Conservation (phyloP, 2,329 filamentous ascomycete species). For the Zymoseptoria tritici region DNA sequence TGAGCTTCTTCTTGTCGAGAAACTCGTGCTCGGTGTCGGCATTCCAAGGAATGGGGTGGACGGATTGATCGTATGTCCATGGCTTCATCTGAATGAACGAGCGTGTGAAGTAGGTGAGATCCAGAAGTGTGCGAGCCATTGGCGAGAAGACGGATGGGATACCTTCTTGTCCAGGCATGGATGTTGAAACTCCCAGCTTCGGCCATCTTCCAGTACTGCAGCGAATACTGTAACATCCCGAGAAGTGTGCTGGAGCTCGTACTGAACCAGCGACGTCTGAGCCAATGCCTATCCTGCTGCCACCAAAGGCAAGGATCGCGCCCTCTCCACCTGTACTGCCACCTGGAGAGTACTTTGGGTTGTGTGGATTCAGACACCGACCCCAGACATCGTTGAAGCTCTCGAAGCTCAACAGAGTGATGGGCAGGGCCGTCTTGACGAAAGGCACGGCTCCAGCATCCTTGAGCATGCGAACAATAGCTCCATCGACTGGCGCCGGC, state of each 20-base stretch:
- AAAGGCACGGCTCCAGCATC: constrained; percentile 83
- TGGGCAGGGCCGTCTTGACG: constrained; percentile 84
- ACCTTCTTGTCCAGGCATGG: constrained; percentile 88
- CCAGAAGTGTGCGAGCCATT: constrained; percentile 79
- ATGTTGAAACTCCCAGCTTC: constrained; percentile 73
- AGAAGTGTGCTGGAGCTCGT: constrained; percentile 78
- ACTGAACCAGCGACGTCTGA: constrained; percentile 89
- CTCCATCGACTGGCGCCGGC: constrained; percentile 59
- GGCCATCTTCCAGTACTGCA: constrained; percentile 90
- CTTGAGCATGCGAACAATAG: constrained; percentile 68
- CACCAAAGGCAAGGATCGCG: constrained; percentile 71
- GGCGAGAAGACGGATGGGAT: constrained; percentile 84
- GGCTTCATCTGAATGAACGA: constrained; percentile 72
- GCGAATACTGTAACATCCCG: constrained; percentile 76
- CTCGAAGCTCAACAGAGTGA: constrained; percentile 81
- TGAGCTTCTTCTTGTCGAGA: constrained; percentile 55
- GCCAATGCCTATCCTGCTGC: constrained; percentile 79
- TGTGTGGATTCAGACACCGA: constrained; percentile 73
- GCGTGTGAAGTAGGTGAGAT: constrained; percentile 76
- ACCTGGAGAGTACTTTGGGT: constrained; percentile 74
- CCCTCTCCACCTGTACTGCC: constrained; percentile 82
- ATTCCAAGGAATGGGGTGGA: constrained; percentile 79
- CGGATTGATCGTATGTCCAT: constrained; percentile 81
- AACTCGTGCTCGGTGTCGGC: constrained; percentile 53
- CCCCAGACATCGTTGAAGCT: constrained; percentile 78